Percentiles rank a stretch among this genome's conserved stretches.
Conservation (phyloP, 306 rosid species). For the Inga leiocalycina region DNA sequence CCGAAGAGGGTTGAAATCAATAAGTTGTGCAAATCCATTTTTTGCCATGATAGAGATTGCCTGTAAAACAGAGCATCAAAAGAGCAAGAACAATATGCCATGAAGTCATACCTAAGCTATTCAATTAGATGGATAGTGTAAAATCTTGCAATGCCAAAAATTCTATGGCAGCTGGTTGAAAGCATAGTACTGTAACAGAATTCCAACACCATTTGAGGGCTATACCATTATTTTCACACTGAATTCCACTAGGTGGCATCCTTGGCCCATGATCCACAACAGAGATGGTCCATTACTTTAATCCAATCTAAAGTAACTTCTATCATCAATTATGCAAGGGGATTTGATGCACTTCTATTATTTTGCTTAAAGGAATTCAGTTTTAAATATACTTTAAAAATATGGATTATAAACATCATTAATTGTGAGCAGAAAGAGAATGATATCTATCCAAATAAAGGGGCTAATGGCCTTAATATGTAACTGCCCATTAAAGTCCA, state of each 20-base stretch:
- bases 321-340: not conserved
- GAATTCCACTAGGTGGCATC: not conserved
- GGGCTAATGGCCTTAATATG: no score
- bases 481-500: no score
- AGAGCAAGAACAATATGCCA: slow-evolving; percentile 13
- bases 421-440: no score
- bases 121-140: not conserved
- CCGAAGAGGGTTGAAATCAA: slow-evolving; percentile 91
- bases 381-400: no score
- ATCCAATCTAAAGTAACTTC: not conserved
- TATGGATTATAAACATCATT: no score
- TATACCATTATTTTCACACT: not conserved
- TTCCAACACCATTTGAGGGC: not conserved
- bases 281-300: not conserved
- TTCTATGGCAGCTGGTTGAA: not conserved
- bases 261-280: not conserved
- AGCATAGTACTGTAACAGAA: not conserved
- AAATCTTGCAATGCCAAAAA: not conserved
- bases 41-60: slow-evolving; percentile 98
- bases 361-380: no score
- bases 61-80: slow-evolving; percentile 46
- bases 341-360: no score
- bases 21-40: slow-evolving; percentile 87
- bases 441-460: no score
- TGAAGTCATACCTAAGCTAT: not conserved